These are phyloP conservation scores for Micractinium conductrix DNA, from an alignment of 139 green algal species.

Conservation along the genomic window DNA sequence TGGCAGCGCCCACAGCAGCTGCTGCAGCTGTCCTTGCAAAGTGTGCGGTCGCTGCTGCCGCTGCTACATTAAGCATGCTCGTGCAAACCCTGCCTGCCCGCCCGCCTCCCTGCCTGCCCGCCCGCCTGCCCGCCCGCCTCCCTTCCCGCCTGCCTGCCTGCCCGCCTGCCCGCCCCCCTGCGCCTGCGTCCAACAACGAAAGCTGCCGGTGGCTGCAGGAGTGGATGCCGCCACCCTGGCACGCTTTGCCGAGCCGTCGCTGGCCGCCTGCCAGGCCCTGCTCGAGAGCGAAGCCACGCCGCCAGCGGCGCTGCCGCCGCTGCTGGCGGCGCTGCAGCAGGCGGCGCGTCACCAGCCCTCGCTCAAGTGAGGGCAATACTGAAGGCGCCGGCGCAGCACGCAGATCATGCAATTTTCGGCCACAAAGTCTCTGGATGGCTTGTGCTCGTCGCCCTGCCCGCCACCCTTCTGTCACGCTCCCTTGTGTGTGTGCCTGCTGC, in stretches of 20 bases:
- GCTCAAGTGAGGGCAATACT: neutral
- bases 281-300: conserved; percentile 45
- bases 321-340: conserved; percentile 42
- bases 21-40: too few relatives aligned
- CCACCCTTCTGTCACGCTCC: too few relatives aligned
- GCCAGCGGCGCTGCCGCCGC: conserved; percentile 32
- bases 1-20: neutral
- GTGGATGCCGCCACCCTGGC: conserved; percentile 40
- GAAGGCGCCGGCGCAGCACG: neutral
- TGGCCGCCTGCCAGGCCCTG: conserved; percentile 38
- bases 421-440: too few relatives aligned
- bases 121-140: neutral
- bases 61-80: too few relatives aligned
- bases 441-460: too few relatives aligned
- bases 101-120: too few relatives aligned
- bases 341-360: conserved; percentile 33
- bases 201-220: neutral
- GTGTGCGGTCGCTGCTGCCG: too few relatives aligned
- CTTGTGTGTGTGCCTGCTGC: too few relatives aligned
- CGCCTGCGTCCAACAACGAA: too few relatives aligned
- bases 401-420: neutral
- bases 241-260: conserved; percentile 41
- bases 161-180: too few relatives aligned
- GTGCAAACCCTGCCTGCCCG: too few relatives aligned
- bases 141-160: neutral